Base-by-base conservation (phyloP, 192 early-diverging fungal species). In the Globomyces pollinis-pini region DNA sequence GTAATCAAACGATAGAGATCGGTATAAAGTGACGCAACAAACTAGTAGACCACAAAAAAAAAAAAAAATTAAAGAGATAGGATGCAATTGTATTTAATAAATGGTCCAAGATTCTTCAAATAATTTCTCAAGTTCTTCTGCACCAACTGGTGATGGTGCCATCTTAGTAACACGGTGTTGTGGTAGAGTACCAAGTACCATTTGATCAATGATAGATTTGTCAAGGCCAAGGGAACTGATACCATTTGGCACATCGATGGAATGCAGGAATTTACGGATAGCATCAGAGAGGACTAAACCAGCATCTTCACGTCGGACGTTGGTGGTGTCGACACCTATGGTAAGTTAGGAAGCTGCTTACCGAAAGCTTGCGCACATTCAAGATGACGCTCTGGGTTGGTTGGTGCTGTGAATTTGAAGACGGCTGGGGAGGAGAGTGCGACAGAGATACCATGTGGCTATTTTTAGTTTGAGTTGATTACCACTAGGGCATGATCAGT, bases 161-260 rank as follows among this genome's bases (percentile, higher is more conserved):
- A 94, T 70, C 66, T 91, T 91, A 55, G 89, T 89, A 16, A 94
- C 91, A 43, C 91, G 86, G 66, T 94, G 87, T 59, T 94, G 91
- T 4, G 91, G 91, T 62, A 94, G 58, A 9, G 89, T 91, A 31
- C 90, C 89, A 52, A 88, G 79, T 18, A 94, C 89, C 58, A 94
- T 64, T 8, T 73, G 78, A 13, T 70, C 75, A 32, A 91, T 85
- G 61, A 89, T 79, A 0, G 76, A 68, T 36, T 75, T 77, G 36
- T 76, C 67, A 59, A 84, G 91, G 0, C 91, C 91, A 54, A 94
- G 60, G 1, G 87, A 88, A 16, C 72, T 55, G 32, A 94, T 71
- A 62, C 91, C 91, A 60, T 88, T 76, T 20, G 91, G 91, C 3
- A 94, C 90, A 30, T 86, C 88, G 33, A 94, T 64, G 8, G 70